Base-by-base conservation (phyloP, 2,329 filamentous ascomycete genomes). In the Clonostachys sp. region DNA sequence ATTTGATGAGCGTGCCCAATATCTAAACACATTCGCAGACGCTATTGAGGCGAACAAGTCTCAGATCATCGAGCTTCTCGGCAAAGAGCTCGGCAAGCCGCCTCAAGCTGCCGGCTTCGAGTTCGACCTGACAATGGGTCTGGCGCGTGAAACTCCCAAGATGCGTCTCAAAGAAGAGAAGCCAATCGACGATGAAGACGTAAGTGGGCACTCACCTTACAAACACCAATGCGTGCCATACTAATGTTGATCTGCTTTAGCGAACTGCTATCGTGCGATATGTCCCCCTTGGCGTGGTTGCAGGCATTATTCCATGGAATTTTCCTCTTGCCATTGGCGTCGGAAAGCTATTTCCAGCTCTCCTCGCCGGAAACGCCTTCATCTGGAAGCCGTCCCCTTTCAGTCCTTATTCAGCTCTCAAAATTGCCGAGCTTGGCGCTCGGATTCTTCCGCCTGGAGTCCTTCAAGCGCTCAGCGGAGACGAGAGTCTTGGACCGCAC, bases 361-460 rank as follows among this genome's bases (percentile, higher is more conserved):
- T 86, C 1, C 51, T 83, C 34, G 78, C 80, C 0, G 78, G 79
- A 10, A 80, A 80, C 51, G 61, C 65, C 13, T 62, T 82, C 40
- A 78, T 83, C 44, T 59, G 80, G 50, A 82, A 82, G 61, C 77
- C 77, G 5, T 81, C 76, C 49, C 75, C 76, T 0, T 81, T 76
- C 58, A 80, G 80, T 0, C 79, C 79, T 0, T 83, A 82, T 60
- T 72, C 70, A 2, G 66, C 67, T 5, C 65, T 86, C 36, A 86
- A 86, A 61, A 56, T 83, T 16, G 75, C 71, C 14, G 80, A 85
- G 60, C 59, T 86, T 3, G 78, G 71, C 0, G 71, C 77, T 47
- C 59, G 72, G 18, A 67, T 83, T 62, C 80, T 85, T 61, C 80
- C 80, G 2, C 74, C 78, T 1, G 83, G 83, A 38, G 78, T 86